A percentile compares a stretch with the other conserved stretches of the same genome.
These are phyloP conservation scores for Globisporangium lucens DNA, from an alignment of 352 stramenopile genomes.

Conservation along the genomic window DNA sequence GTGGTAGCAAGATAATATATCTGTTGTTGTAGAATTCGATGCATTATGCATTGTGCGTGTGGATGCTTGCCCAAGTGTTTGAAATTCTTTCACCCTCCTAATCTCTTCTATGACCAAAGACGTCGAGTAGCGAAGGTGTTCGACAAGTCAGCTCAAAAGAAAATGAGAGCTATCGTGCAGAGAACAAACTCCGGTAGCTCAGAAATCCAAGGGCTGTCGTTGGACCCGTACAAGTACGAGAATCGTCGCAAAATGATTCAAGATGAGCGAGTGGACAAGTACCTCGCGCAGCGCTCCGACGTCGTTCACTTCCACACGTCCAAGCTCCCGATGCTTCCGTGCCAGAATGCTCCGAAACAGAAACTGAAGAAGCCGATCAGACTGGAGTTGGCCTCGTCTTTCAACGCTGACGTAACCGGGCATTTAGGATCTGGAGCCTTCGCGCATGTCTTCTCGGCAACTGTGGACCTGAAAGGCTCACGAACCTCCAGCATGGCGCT, in stretches of 20 bases:
- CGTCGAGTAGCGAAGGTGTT: background rate
- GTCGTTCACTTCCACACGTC: conserved; percentile 50
- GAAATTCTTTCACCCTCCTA: background rate
- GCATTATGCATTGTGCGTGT: conserved; percentile 8
- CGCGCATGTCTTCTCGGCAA: conserved; percentile 68
- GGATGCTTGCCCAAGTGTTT: background rate
- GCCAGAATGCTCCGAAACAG: conserved; percentile 34
- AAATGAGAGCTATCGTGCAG: conserved; percentile 6
- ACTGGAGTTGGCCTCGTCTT: conserved; percentile 30
- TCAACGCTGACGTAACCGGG: conserved; percentile 42
- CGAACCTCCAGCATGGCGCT: conserved; percentile 39
- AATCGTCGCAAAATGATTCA: conserved; percentile 48
- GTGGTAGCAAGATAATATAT: conserved; percentile 22
- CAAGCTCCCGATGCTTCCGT: conserved; percentile 48
- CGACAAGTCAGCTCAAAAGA: conserved; percentile 4
- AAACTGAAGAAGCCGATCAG: conserved; percentile 57
- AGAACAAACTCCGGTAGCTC: conserved; percentile 5
- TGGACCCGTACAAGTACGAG: conserved; percentile 59
- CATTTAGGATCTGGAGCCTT: conserved; percentile 74
- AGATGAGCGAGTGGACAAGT: conserved; percentile 35
- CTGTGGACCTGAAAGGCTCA: conserved; percentile 24
- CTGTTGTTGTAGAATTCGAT: conserved; percentile 15
- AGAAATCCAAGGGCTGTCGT: conserved; percentile 1
- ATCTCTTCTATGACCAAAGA: conserved; percentile 13
- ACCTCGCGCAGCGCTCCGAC: conserved; percentile 37